Evolutionary conservation across 1,284 basidiomycete genomes (phyloP).

Genomic region (Cutaneotrichosporon cutaneum): DNA sequence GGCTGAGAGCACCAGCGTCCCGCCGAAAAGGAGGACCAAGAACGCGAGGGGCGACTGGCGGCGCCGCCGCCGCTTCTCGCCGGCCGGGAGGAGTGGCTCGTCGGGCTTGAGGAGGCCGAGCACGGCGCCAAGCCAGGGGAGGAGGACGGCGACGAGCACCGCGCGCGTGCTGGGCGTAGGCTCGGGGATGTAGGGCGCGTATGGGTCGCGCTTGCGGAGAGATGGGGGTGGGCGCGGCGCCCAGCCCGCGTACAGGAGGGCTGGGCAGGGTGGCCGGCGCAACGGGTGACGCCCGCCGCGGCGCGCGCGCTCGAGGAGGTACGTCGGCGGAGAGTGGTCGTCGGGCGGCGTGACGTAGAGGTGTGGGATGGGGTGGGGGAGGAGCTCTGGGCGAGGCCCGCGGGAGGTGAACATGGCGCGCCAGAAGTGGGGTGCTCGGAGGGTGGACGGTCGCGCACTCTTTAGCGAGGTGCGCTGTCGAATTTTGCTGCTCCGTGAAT

Average conservation of each 20-base stretch:
- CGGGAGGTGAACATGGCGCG: background rate
- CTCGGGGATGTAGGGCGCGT: slow-evolving; percentile 5
- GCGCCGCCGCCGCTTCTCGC: background rate
- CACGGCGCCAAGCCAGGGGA: background rate
- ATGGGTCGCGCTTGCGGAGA: background rate
- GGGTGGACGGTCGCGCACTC: no score
- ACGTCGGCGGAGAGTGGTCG: background rate
- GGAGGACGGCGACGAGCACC: background rate
- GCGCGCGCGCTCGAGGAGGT: background rate
- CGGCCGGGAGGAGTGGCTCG: background rate
- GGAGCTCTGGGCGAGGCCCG: background rate
- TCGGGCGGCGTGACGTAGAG: background rate
- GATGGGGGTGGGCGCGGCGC: background rate
- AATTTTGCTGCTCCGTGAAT: no score
- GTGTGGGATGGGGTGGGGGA: background rate
- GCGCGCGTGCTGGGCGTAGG: background rate
- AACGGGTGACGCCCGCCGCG: background rate
- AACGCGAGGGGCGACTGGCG: background rate
- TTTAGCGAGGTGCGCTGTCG: no score
- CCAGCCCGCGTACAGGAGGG: background rate
- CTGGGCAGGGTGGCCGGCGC: background rate
- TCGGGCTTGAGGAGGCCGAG: background rate
- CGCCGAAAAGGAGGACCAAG: slow-evolving; percentile 1
- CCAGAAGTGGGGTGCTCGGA: no score
- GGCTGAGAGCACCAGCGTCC: background rate